Base-by-base conservation (phyloP, 2,329 filamentous ascomycete species). In the Penicillium sclerotiorum region DNA sequence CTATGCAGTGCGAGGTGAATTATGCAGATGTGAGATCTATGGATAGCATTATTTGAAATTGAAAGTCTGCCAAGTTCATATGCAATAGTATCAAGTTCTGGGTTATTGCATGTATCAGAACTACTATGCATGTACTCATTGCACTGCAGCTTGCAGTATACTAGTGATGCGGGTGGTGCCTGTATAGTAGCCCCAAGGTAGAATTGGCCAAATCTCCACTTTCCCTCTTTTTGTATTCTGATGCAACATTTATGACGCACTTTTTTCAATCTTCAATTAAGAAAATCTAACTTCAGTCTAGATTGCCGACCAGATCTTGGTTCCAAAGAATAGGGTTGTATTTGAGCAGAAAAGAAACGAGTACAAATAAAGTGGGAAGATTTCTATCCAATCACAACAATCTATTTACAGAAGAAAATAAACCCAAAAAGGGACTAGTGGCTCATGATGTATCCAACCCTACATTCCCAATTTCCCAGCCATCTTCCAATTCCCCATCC, bases 401-500 rank as follows among this genome's bases (percentile, higher is more conserved):
- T 17, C 8, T 43, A 32, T 33, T 3, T 32, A 43, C 27, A 39
- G 6, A 39, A 27, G 7, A 11, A 25, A 9, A 27, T 5, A 18
- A 13, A 28, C 4, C 8, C 21, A 18, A 28, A 25, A 18, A 23
- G 23, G 47, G 57, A 18, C 32, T 58, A 55, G 52, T 36, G 49
- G 7, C 39, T 56, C 52, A 51, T 50, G 55, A 47, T 30, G 37
- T 12, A 18, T 15, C 41, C 45, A 52, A 46, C 46, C 53, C 56
- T 58, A 48, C 51, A 56, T 61, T 61, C 48, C 46, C 17, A 18
- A n/a, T 23, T 13, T 40, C 25, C 39, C 9, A 28, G 25, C 11
- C 18, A 6, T 27, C 18, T 28, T 20, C 13, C 12, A 25, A 23
- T 43, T 12, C 23, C 20, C 39, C 30, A 25, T 17, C 17, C 22